These are phyloP conservation scores for Tothia fuscella DNA, from an alignment of 2,329 filamentous ascomycete genomes.

Conservation along the genomic window DNA sequence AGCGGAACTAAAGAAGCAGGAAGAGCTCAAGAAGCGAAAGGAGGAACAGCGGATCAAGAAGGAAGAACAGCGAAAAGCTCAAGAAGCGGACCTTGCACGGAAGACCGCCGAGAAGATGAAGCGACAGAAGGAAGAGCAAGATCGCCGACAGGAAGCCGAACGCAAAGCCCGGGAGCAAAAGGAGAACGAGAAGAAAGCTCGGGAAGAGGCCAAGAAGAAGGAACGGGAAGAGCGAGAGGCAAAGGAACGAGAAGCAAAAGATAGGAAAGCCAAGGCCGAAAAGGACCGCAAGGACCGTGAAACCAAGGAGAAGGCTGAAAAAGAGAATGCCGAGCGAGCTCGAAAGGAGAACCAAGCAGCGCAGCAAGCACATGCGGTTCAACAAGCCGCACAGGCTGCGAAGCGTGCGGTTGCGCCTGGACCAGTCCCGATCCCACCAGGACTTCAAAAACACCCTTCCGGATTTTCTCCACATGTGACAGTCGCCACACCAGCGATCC, in stretches of 20 bases:
- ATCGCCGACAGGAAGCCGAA: conserved; percentile 74
- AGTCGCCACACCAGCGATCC: conserved; percentile 66
- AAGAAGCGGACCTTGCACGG: conserved; percentile 73
- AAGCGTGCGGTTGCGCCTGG: conserved; percentile 50
- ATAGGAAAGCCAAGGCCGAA: conserved; percentile 49
- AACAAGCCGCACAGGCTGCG: conserved; percentile 22
- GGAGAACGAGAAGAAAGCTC: conserved; percentile 68
- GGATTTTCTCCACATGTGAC: conserved; percentile 66
- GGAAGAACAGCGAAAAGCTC: conserved; percentile 79
- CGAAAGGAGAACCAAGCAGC: conserved; percentile 25
- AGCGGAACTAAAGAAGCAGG: conserved; percentile 63
- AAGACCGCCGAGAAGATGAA: conserved; percentile 79
- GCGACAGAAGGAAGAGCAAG: conserved; percentile 70
- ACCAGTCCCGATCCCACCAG: conserved; percentile 41
- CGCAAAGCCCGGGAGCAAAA: conserved; percentile 70
- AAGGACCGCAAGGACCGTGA: conserved; percentile 52
- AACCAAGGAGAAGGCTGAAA: conserved; percentile 33
- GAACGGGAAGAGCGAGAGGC: conserved; percentile 50
- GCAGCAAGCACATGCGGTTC: conserved; percentile 18
- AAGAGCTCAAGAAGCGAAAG: conserved; percentile 68
- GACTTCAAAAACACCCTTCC: conserved; percentile 40
- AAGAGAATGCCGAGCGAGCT: conserved; percentile 25
- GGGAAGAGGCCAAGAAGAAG: conserved; percentile 62
- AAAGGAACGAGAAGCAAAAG: conserved; percentile 64
- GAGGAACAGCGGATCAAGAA: conserved; percentile 89